Evolutionary conservation across 1,284 basidiomycete species (phyloP), one percentile per base, ranked within the genome.

Genomic region (Tilletiopsis washingtonensis): DNA sequence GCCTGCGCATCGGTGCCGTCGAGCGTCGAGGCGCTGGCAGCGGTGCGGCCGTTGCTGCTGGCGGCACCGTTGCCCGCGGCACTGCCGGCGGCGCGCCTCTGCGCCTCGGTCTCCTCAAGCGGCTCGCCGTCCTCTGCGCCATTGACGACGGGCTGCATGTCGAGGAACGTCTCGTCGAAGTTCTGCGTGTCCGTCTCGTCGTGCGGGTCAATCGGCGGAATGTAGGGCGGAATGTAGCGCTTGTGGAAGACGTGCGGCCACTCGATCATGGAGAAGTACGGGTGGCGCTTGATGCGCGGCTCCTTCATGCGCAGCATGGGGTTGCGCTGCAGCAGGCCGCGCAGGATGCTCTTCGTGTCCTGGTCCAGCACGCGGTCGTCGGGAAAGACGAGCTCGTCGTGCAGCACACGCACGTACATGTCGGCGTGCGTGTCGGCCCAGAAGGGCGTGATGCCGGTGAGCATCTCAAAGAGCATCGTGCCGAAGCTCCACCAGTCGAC

Each of bases 401-500:
- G 86, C 57, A 91, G 76, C 34, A 91, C 88, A 58, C 84, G 80
- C 47, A 88, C 84, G 77, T 94, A 94, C 90, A 94, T 94, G 66
- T 93, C 86, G 39, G 87, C 83, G 73, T 91, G 89, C 65, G 89
- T 89, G 68, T 88, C 85, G 19, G 88, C 86, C 85, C 85, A 91
- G 75, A 90, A 94, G 2, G 91, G 91, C 5, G 88, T 91, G 87
- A 91, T 73, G 29, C 88, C 88, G 37, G 84, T 86, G 73, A 89
- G 77, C 83, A 93, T 91, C 77, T 97, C 93, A 73, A 87, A 91
- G 51, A 96, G 77, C 85, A 97, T 94, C 54, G 91, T 96, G 17
- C 91, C 91, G 66, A 94, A 86, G 59, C 86, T 87, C 91, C 91
- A 97, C 88, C 90, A 93, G 73, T 97, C 91, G 19, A 93, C 89